Conservation (phyloP, 2,329 filamentous ascomycete genomes). For the Atkinsonella texensis region DNA sequence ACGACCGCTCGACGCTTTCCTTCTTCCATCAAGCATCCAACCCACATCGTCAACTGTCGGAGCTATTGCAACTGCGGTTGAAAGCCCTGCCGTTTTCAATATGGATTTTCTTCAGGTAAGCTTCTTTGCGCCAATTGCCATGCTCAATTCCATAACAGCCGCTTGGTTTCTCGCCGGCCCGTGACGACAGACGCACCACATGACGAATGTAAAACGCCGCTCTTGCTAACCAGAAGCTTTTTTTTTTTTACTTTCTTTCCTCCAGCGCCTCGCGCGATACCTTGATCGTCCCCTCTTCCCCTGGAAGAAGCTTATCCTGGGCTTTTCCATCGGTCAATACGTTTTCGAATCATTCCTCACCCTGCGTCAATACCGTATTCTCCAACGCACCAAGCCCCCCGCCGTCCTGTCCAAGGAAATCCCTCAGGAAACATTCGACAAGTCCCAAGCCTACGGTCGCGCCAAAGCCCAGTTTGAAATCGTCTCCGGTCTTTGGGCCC, state of each 20-base stretch:
- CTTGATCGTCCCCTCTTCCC: constrained; percentile 89
- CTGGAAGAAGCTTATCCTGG: constrained; percentile 93
- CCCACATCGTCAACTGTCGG: background rate
- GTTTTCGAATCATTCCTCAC: constrained; percentile 83
- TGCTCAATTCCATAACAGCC: background rate
- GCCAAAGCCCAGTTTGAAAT: constrained; percentile 89
- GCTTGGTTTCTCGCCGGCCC: background rate
- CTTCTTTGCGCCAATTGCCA: background rate
- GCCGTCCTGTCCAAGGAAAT: constrained; percentile 84
- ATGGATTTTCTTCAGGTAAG: constrained; percentile 37
- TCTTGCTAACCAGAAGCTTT: background rate
- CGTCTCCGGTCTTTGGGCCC: constrained; percentile 67
- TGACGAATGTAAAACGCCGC: background rate
- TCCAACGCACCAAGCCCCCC: constrained; percentile 68
- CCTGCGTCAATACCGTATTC: constrained; percentile 76
- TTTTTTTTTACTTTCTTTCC: background rate
- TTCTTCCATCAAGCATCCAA: background rate
- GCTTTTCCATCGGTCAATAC: constrained; percentile 88
- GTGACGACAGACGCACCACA: background rate
- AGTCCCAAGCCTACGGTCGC: constrained; percentile 90
- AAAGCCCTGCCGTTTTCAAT: constrained; percentile 11
- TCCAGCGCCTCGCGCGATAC: constrained; percentile 62
- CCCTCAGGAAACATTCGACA: constrained; percentile 81
- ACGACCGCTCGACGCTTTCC: background rate
- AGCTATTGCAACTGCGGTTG: constrained; percentile 3